phyloP scores from a whole-genome alignment of 176 grass and related monocot genomes.

The Cenchrus fungigraminus region DNA sequence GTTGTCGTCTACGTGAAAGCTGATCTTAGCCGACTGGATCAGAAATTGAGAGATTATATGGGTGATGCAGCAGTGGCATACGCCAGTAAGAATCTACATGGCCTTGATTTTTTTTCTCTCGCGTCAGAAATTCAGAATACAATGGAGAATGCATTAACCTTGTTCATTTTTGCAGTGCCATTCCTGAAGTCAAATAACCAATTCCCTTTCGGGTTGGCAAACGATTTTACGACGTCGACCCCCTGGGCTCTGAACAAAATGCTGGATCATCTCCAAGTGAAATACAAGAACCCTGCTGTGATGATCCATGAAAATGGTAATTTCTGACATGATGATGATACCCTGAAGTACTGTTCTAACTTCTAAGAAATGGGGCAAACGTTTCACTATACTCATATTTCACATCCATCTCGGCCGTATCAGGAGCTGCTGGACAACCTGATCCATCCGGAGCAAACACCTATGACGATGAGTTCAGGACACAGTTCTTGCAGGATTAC shows the following conservation, averaged over 20 bases:
- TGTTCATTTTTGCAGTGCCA: constrained; percentile 47
- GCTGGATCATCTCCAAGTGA: constrained; percentile 69
- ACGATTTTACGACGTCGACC: constrained; percentile 12
- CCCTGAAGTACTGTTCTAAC: not conserved
- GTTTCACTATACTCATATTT: not conserved
- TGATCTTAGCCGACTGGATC: constrained; percentile 51
- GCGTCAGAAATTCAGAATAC: constrained; percentile 2
- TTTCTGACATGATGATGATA: not conserved
- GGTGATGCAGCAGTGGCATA: constrained; percentile 65
- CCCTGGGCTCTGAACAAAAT: constrained; percentile 84
- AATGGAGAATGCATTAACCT: not conserved
- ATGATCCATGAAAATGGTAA: constrained; percentile 95
- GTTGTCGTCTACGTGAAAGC: constrained; percentile 52
- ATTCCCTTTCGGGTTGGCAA: constrained; percentile 8
- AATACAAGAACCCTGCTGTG: constrained; percentile 75
- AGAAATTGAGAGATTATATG: constrained; percentile 60
- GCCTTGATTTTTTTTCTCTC: not conserved
- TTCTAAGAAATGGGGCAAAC: not conserved
- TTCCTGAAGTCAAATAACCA: constrained; percentile 46
- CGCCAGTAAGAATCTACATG: constrained; percentile 23
- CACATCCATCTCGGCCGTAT: not conserved
- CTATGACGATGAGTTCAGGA: constrained; percentile 50
- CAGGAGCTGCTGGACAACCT: constrained; percentile 43
- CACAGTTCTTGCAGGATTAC: constrained; percentile 55
- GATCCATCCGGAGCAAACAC: constrained; percentile 12